These are phyloP conservation scores for Fusarium sp. DNA, from an alignment of 2,329 filamentous ascomycete species.

Conservation along the genomic window DNA sequence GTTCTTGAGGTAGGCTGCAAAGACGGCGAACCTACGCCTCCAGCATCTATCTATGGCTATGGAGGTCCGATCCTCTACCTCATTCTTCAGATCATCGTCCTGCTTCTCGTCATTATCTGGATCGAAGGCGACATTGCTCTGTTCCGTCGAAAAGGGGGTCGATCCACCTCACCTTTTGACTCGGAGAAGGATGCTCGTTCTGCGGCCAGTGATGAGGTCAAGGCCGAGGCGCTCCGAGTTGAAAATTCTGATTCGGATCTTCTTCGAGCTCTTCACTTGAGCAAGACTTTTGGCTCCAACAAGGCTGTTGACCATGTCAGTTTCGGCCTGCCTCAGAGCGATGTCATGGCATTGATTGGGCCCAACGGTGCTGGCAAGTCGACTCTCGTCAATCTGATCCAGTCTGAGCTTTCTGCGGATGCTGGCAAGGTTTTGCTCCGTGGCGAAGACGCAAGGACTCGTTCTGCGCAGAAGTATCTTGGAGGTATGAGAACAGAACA, in stretches of 20 bases:
- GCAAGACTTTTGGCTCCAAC: constrained; percentile 73
- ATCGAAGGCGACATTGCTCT: neutral
- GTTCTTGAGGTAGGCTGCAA: constrained; percentile 80
- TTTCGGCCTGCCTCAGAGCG: constrained; percentile 73
- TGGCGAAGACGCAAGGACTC: constrained; percentile 69
- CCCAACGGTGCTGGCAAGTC: constrained; percentile 87
- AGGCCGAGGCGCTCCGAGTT: constrained; percentile 33
- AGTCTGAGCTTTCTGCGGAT: constrained; percentile 31
- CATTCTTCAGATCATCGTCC: constrained; percentile 71
- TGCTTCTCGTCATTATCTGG: neutral
- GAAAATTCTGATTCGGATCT: constrained; percentile 50
- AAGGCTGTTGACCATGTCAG: constrained; percentile 77
- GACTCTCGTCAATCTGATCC: constrained; percentile 61
- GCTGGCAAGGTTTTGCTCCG: constrained; percentile 75
- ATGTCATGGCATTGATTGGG: constrained; percentile 80
- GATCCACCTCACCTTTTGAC: neutral
- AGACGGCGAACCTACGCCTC: constrained; percentile 69
- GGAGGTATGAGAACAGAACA: constrained; percentile 75
- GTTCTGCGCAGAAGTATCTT: constrained; percentile 73
- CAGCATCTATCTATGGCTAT: constrained; percentile 72
- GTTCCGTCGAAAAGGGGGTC: neutral
- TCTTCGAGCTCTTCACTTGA: constrained; percentile 74
- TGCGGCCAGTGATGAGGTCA: neutral
- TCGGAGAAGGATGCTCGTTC: neutral
- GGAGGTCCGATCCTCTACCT: constrained; percentile 86